Conservation (phyloP, 441 rosid genomes). For the Euphorbia schlechtendalii region DNA sequence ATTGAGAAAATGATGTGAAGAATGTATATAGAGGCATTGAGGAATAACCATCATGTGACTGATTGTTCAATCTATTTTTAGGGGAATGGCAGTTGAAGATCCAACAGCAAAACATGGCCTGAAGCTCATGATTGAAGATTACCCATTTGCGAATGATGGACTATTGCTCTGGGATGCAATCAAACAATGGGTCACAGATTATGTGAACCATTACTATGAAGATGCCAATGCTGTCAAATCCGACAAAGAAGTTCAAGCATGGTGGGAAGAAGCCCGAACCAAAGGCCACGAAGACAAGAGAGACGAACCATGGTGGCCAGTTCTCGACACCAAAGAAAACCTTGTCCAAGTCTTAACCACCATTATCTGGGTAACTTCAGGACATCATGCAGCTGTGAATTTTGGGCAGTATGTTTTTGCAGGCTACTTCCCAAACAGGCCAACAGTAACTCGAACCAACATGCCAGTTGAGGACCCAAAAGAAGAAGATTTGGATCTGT, state of each 20-base stretch:
- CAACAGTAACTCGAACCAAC: conserved; percentile 44
- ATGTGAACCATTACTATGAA: conserved; percentile 48
- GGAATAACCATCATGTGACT: conserved; percentile 53
- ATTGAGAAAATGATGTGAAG: too few relatives aligned
- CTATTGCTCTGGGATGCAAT: conserved; percentile 47
- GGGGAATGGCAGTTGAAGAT: conserved; percentile 62
- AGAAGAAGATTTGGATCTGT: conserved; percentile 30
- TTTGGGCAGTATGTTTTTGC: conserved; percentile 61
- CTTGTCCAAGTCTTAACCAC: conserved; percentile 38
- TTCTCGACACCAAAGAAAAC: conserved; percentile 32
- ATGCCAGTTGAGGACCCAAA: conserved; percentile 53
- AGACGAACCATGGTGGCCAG: conserved; percentile 49
- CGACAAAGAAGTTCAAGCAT: conserved; percentile 44
- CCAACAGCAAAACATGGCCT: conserved; percentile 43
- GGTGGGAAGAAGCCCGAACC: conserved; percentile 45
- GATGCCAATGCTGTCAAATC: conserved; percentile 19
- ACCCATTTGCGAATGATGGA: conserved; percentile 61
- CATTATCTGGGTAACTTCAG: conserved; percentile 49
- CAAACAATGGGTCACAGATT: conserved; percentile 48
- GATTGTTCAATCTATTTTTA: neutral
- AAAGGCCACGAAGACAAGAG: conserved; percentile 46
- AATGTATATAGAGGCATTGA: too few relatives aligned
- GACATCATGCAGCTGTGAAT: conserved; percentile 58
- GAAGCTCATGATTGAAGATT: conserved; percentile 46
- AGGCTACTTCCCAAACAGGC: conserved; percentile 71